Conservation (phyloP, 441 rosid species). For the Pelargonium fulgidum region DNA sequence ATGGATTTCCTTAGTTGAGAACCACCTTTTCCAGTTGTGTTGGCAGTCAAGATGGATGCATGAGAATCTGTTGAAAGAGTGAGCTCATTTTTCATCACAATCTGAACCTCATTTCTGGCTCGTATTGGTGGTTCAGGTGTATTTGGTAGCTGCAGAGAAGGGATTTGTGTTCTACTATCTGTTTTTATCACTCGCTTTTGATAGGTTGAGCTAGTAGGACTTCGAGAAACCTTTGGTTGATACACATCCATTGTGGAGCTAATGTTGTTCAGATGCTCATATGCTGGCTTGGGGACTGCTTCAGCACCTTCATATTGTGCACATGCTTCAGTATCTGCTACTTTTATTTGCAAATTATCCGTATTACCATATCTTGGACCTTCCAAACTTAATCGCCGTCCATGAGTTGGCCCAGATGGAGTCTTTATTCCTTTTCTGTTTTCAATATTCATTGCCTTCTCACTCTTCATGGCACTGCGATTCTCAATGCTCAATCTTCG, state of each 20-base stretch:
- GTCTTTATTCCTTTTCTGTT: slow-evolving; percentile 35
- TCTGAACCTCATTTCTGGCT: slow-evolving; percentile 40
- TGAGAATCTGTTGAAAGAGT: slow-evolving; percentile 37
- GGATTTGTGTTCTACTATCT: slow-evolving; percentile 38
- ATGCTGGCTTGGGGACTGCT: no score
- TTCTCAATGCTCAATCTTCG: slow-evolving; percentile 59
- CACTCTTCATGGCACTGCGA: slow-evolving; percentile 38
- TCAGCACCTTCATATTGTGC: slow-evolving; percentile 32
- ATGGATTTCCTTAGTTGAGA: slow-evolving; percentile 78
- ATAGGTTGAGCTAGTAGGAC: slow-evolving; percentile 47
- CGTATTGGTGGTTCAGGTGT: slow-evolving; percentile 47
- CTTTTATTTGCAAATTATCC: slow-evolving; percentile 27
- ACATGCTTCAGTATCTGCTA: slow-evolving; percentile 23
- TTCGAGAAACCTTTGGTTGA: slow-evolving; percentile 36
- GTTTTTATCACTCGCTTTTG: slow-evolving; percentile 31
- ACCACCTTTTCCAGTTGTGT: slow-evolving; percentile 42
- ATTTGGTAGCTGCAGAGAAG: slow-evolving; percentile 42
- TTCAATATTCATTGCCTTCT: slow-evolving; percentile 26
- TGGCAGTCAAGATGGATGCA: slow-evolving; percentile 15
- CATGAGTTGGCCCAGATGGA: slow-evolving; percentile 38
- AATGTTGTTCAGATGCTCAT: no score
- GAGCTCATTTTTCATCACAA: slow-evolving; percentile 27
- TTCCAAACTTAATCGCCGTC: slow-evolving; percentile 59
- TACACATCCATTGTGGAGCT: slow-evolving; percentile 26
- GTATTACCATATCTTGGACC: slow-evolving; percentile 38